A percentile compares a stretch with the other conserved stretches of the same genome.
Evolutionary conservation across 805 yeast genomes (phyloP).

Genomic region (Saccharomycopsis sp.): DNA sequence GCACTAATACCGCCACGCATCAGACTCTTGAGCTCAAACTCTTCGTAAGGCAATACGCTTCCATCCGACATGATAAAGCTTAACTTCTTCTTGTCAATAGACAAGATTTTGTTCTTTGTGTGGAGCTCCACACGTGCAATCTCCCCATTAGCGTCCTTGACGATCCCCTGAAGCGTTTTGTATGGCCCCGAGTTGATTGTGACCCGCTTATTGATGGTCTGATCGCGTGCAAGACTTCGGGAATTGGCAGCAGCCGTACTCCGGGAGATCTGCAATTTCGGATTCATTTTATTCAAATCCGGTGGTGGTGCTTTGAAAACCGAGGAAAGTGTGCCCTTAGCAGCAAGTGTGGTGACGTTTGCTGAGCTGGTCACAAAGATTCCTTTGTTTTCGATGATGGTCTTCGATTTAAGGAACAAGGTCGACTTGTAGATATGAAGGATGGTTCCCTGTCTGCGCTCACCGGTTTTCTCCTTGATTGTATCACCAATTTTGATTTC

Average conservation of each 20-base stretch:
- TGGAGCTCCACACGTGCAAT: conserved; percentile 91
- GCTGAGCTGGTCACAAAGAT: conserved; percentile 75
- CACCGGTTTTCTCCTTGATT: conserved; percentile 79
- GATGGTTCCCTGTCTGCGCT: conserved; percentile 81
- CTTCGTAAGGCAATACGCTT: conserved; percentile 68
- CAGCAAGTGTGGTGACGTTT: conserved; percentile 76
- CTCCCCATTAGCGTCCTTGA: conserved; percentile 88
- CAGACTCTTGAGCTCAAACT: conserved; percentile 42
- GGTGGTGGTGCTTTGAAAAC: conserved; percentile 42
- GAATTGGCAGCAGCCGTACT: conserved; percentile 50
- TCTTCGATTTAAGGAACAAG: conserved; percentile 75
- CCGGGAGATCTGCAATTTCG: conserved; percentile 45
- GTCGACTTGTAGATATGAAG: conserved; percentile 77
- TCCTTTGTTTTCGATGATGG: conserved; percentile 79
- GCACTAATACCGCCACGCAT: conserved; percentile 29
- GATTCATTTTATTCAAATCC: conserved; percentile 84
- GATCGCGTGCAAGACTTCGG: conserved; percentile 67
- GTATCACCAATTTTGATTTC: conserved; percentile 88
- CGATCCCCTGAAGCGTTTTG: conserved; percentile 90
- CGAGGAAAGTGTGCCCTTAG: conserved; percentile 67
- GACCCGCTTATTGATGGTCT: conserved; percentile 75
- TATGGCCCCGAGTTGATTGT: conserved; percentile 85
- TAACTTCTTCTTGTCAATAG: conserved; percentile 73
- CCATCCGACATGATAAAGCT: conserved; percentile 67
- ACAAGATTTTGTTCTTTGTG: conserved; percentile 81